These are phyloP conservation scores for Exophiala lecanii-corni DNA, from an alignment of 2,329 filamentous ascomycete species.

Conservation along the genomic window DNA sequence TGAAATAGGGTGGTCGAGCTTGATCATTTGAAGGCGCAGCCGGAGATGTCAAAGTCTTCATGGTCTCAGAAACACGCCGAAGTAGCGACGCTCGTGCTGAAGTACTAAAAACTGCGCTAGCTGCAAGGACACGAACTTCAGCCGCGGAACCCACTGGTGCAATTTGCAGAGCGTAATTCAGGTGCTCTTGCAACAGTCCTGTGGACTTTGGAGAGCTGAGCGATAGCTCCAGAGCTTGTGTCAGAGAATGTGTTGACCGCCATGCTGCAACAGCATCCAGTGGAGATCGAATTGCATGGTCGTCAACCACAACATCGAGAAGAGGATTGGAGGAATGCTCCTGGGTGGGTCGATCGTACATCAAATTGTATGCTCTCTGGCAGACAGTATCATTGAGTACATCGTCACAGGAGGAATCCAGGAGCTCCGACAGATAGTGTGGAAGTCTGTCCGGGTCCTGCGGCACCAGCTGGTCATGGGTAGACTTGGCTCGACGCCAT, in stretches of 20 bases:
- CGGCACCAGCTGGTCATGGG: constrained; percentile 44
- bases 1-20: constrained; percentile 38
- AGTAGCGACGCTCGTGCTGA: constrained; percentile 34
- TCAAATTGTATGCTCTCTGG: constrained; percentile 82
- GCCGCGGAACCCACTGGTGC: constrained; percentile 76
- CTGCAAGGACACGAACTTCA: constrained; percentile 53
- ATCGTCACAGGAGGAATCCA: constrained; percentile 75
- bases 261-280: constrained; percentile 88
- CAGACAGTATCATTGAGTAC: constrained; percentile 74
- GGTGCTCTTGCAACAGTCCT: constrained; percentile 47
- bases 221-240: constrained; percentile 61
- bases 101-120: constrained; percentile 56
- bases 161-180: constrained; percentile 65
- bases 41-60: constrained; percentile 48
- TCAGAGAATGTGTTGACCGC: constrained; percentile 74
- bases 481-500: constrained; percentile 56
- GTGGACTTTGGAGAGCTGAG: constrained; percentile 46
- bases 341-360: constrained; percentile 75
- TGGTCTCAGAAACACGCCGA: constrained; percentile 43
- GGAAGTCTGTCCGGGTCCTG: constrained; percentile 64
- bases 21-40: constrained; percentile 7
- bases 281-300: constrained; percentile 76
- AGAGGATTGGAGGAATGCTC: constrained; percentile 62
- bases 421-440: constrained; percentile 67
- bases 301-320: constrained; percentile 79